Evolutionary conservation across 106 monocot species (phyloP), one percentile per base, ranked within the genome.

Genomic region (Dioscorea zingiberensis): DNA sequence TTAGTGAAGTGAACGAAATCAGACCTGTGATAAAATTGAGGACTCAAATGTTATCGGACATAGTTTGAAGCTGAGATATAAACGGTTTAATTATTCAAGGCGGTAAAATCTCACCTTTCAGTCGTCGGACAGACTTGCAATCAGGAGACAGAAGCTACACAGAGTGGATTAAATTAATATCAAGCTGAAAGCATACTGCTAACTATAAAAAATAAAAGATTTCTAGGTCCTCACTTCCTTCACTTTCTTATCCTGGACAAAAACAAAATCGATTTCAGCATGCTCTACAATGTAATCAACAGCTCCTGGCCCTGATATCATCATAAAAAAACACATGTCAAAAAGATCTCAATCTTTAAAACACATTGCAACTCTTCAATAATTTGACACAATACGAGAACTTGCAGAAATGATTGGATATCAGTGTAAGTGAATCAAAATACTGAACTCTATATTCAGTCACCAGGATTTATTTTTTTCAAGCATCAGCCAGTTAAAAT

Each of bases 171-270:
- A 38, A 0, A 38, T 38, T 38, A 38, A 38, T 10, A 56, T 57
- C 27, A 61, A 23, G 22, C 11, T 11, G 23, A 11, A 18, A 56
- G 1, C 5, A 12, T 27, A 51, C 28, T 66, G 14, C 11, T 16
- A 44, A 28, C n/a, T 26, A n/a, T 7, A 24, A 25, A 29, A 29
- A 21, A 7, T 16, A 14, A 13, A 24, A 57, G 1, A 38, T 38
- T 38, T 45, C 63, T 27, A 7, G 44, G 27, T 27, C 29, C 83
- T 79, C 60, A 95, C 95, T 69, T 88, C 66, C 54, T 88, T 83
- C 27, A 91, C 59, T 73, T 95, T 95, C 67, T 91, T 95, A 63
- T 91, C 95, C 63, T 95, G 95, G 3, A 84, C 83, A 66, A 95
- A 91, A 19, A 84, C 76, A 58, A 83, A 75, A 48, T 91, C 87